Base-by-base conservation (phyloP, 176 grass and related monocot genomes). In the Neostapfia colusana region DNA sequence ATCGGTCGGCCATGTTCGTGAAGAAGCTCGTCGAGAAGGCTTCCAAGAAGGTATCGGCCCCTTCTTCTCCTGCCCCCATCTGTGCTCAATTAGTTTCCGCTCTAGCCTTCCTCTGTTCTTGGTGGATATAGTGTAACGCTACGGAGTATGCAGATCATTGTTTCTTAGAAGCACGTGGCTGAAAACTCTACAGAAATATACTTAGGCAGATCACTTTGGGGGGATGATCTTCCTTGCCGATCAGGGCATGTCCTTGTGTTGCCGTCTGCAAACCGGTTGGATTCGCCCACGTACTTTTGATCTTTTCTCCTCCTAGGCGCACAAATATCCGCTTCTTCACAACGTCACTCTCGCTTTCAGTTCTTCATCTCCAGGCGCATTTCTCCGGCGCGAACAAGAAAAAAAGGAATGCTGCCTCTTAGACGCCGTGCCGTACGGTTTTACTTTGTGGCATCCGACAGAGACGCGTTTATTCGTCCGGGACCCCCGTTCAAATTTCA, bases 1-100 rank as follows among this genome's bases (percentile, higher is more conserved):
- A 82, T 83, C 85, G 38, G 51, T 68, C 67, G 9, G 46, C 69
- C 85, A 90, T 90, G 93, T 97, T 90, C 76, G 72, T 92, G 63
- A 97, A 81, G 79, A 93, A 97, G 85, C 85, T 90, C 45, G 87
- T 93, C 28, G 90, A 88, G 85, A 88, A 81, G 83, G 93, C 90
- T 39, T 90, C 93, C 73, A 93, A 63, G 85, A 90, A 97, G 93
- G 93, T 93, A 76, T 58, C 17, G 10, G 28, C 2, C 4, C 55
- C 17, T 10, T 8, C 63, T 62, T n/a, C 56, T 66, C 34, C 5
- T 41, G 39, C 48, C 39, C 35, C 43, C 11, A 4, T 13, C 65
- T 11, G 73, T 50, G 42, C 48, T 39, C n/a, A n/a, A 38, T 53
- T 26, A 24, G 26, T 62, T 73, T 26, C 35, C 60, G 31, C 20